Evolutionary conservation across 1,284 basidiomycete genomes (phyloP).

Genomic region (Kwoniella shivajii): DNA sequence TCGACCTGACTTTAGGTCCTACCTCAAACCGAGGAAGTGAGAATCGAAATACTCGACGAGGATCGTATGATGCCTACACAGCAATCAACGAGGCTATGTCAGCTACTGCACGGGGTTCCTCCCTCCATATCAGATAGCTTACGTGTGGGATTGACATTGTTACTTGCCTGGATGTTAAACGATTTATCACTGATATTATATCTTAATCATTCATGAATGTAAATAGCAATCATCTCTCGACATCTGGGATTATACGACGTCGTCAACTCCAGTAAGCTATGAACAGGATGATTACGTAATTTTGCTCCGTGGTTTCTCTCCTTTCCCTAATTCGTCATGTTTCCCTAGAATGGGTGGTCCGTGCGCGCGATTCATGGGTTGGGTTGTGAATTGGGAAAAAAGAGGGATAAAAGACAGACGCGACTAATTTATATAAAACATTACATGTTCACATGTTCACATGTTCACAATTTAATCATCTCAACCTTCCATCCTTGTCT

Average conservation of each 20-base stretch:
- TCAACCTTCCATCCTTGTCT: neutral
- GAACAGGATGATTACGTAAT: neutral
- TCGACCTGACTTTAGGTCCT: slow-evolving; percentile 60
- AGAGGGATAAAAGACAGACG: neutral
- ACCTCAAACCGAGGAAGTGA: slow-evolving; percentile 55
- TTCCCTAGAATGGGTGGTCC: neutral
- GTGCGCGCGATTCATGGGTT: neutral
- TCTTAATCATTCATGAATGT: too few relatives aligned
- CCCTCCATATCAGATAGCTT: slow-evolving; percentile 1
- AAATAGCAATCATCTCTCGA: too few relatives aligned
- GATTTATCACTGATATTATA: too few relatives aligned
- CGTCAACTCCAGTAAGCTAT: too few relatives aligned
- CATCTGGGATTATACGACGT: too few relatives aligned
- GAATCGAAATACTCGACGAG: slow-evolving; percentile 73
- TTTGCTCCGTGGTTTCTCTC: neutral
- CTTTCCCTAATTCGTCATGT: slow-evolving; percentile 1
- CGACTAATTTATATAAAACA: slow-evolving; percentile 5
- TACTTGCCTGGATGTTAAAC: neutral
- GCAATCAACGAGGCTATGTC: neutral
- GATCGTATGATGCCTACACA: slow-evolving; percentile 71
- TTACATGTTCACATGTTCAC: neutral
- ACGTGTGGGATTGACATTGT: slow-evolving; percentile 36
- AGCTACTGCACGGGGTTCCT: neutral
- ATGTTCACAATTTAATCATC: neutral
- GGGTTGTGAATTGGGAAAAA: neutral